These are phyloP conservation scores for Polyporus arcularius DNA, from an alignment of 768 basidiomycete species.

Conservation along the genomic window DNA sequence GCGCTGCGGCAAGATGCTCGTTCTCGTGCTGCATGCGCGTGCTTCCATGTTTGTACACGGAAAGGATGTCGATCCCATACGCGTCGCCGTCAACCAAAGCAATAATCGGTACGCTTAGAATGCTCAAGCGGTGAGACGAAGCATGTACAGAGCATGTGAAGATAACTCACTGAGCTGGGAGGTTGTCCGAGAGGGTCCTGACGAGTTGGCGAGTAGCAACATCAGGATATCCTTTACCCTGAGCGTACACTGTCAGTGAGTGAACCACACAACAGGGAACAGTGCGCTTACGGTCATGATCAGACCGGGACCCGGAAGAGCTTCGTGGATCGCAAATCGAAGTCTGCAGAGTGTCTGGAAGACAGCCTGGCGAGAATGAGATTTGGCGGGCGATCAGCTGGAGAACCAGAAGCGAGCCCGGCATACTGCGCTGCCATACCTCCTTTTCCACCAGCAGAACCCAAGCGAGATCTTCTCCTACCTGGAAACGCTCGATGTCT, in stretches of 20 bases:
- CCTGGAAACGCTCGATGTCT: constrained; percentile 62
- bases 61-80: constrained; percentile 89
- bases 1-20: constrained; percentile 60
- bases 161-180: constrained; percentile 55
- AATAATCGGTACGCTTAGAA: constrained; percentile 70
- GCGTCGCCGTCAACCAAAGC: constrained; percentile 90
- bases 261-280: not conserved
- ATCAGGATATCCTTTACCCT: constrained; percentile 99
- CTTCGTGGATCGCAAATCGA: constrained; percentile 48
- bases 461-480: constrained; percentile 63
- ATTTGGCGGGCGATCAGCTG: not conserved
- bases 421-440: constrained; percentile 40
- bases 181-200: constrained; percentile 64
- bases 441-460: constrained; percentile 94
- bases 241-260: not conserved
- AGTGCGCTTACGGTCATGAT: constrained; percentile 66
- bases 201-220: constrained; percentile 86
- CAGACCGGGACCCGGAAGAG: constrained; percentile 64
- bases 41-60: constrained; percentile 86
- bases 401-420: not conserved
- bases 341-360: constrained; percentile 82
- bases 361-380: constrained; percentile 63
- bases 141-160: not conserved
- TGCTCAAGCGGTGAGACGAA: not conserved
- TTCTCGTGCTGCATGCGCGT: constrained; percentile 69